Conservation (phyloP, 192 early-diverging fungal genomes). For the Ambispora gerdemannii region DNA sequence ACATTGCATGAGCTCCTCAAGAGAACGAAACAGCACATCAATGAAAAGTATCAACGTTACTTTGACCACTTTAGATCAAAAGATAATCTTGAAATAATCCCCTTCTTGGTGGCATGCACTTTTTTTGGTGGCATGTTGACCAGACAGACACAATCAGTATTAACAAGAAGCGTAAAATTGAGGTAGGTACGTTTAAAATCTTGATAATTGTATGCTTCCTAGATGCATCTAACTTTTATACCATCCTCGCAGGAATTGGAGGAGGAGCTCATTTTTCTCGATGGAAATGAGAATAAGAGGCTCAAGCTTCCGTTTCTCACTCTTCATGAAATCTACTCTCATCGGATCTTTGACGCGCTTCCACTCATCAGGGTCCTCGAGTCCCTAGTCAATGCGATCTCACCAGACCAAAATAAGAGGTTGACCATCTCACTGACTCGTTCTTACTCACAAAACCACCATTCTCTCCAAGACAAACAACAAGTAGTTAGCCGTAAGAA, state of each 20-base stretch:
- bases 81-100: neutral
- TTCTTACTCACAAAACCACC: neutral
- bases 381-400: neutral
- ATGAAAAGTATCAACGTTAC: neutral
- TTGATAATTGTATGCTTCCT: slow-evolving; percentile 1
- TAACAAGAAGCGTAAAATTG: slow-evolving; percentile 18
- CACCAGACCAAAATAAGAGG: slow-evolving; percentile 9
- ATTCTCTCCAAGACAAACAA: neutral
- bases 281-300: neutral
- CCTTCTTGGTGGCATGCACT: neutral
- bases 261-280: slow-evolving; percentile 3
- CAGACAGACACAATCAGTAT: neutral
- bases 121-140: slow-evolving; percentile 2
- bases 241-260: slow-evolving; percentile 3
- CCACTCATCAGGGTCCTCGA: neutral
- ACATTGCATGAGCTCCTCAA: neutral
- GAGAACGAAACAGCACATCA: slow-evolving; percentile 2
- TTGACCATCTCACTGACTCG: slow-evolving; percentile 15
- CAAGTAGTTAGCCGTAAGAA: slow-evolving; percentile 1
- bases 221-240: slow-evolving; percentile 10
- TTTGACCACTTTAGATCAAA: neutral
- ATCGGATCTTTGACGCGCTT: neutral
- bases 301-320: slow-evolving; percentile 1
- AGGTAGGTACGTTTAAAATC: slow-evolving; percentile 3
- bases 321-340: slow-evolving; percentile 12